phyloP scores from a whole-genome alignment of 768 basidiomycete species.

The Suillus paluster region DNA sequence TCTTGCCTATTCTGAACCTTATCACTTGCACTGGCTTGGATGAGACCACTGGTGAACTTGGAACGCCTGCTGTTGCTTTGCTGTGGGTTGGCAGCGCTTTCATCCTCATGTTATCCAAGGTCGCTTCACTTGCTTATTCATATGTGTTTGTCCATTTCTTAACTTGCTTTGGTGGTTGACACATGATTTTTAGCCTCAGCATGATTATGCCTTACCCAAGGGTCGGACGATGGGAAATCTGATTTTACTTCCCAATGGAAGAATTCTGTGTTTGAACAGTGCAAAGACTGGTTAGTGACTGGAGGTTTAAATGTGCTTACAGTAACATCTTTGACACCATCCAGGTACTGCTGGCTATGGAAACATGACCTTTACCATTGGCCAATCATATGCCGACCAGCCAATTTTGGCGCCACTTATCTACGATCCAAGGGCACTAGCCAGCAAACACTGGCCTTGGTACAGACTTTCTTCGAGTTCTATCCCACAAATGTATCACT shows the following conservation, averaged over 20 bases:
- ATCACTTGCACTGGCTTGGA: conserved; percentile 46
- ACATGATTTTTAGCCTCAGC: conserved; percentile 48
- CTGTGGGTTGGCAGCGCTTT: conserved; percentile 58
- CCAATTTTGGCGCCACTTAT: conserved; percentile 61
- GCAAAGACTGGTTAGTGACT: conserved; percentile 43
- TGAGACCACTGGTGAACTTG: conserved; percentile 31
- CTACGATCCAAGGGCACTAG: conserved; percentile 67
- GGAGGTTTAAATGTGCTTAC: not conserved
- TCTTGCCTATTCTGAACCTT: conserved; percentile 56
- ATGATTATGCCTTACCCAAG: conserved; percentile 69
- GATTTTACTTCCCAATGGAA: conserved; percentile 71
- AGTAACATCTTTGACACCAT: too few relatives aligned
- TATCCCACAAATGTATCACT: conserved; percentile 83
- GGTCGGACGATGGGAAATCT: conserved; percentile 76
- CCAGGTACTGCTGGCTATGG: conserved; percentile 72
- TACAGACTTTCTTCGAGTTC: conserved; percentile 63
- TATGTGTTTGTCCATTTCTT: conserved; percentile 37
- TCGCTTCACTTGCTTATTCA: conserved; percentile 57
- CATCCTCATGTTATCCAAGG: conserved; percentile 46
- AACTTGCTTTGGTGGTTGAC: not conserved
- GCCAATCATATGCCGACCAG: conserved; percentile 66
- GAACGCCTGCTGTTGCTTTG: conserved; percentile 26
- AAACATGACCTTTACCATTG: conserved; percentile 58
- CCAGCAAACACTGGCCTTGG: conserved; percentile 66
- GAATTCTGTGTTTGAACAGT: conserved; percentile 70